Conservation (phyloP, 176 grass and related monocot species). For the Juncus effusus region DNA sequence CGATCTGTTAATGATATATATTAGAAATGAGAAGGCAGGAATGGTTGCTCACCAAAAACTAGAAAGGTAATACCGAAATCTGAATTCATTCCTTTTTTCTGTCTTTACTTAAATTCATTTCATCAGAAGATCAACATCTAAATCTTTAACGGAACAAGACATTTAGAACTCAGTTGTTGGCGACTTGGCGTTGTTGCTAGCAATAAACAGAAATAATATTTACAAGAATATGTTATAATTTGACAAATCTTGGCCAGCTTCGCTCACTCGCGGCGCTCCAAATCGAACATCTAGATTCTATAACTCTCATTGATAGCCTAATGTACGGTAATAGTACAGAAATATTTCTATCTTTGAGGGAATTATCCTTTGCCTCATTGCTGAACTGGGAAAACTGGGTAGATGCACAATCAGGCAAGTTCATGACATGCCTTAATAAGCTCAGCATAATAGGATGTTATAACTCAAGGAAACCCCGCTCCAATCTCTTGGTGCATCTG, state of each 20-base stretch:
- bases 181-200: no score
- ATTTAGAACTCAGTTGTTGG: no score
- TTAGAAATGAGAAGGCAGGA: no score
- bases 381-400: constrained; percentile 23
- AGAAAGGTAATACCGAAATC: no score
- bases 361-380: constrained; percentile 24
- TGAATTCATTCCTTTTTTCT: no score
- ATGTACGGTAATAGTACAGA: constrained; percentile 28
- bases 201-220: no score
- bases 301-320: constrained; percentile 17
- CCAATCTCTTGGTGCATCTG: constrained; percentile 15
- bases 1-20: no score
- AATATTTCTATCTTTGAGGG: constrained; percentile 36
- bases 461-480: constrained; percentile 1
- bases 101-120: no score
- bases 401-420: neutral
- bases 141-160: no score
- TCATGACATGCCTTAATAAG: constrained; percentile 15
- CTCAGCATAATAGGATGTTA: constrained; percentile 25
- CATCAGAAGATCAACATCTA: no score
- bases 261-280: constrained; percentile 26
- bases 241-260: constrained; percentile 35
- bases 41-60: no score
- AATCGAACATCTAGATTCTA: neutral
- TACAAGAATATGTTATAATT: neutral